phyloP scores from a whole-genome alignment of 345 rosid genomes.

The Populus tremula region DNA sequence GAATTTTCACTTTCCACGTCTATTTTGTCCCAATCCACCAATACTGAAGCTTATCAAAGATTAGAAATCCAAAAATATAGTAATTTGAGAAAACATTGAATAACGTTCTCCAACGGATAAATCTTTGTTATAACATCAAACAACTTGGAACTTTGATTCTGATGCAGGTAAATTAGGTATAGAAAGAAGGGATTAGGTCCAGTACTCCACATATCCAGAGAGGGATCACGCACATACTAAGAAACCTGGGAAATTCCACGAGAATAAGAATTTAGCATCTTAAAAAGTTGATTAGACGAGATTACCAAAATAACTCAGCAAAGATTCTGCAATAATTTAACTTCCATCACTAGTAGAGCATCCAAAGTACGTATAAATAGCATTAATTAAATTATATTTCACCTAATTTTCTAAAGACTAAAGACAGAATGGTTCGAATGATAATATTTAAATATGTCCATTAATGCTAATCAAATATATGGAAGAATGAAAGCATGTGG shows the following conservation, averaged over 20 bases:
- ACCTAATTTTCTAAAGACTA: no score
- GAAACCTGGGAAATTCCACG: conserved; percentile 22
- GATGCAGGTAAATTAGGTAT: neutral
- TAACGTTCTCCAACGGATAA: neutral
- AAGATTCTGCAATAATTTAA: conserved; percentile 6
- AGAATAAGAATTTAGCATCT: conserved; percentile 40
- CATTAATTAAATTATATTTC: no score
- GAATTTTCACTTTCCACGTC: conserved; percentile 33
- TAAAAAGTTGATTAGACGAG: neutral
- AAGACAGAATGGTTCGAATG: no score
- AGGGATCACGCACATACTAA: conserved; percentile 30
- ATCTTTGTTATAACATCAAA: neutral
- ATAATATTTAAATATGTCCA: no score
- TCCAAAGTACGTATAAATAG: neutral
- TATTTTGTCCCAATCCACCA: conserved; percentile 13
- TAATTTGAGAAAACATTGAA: neutral
- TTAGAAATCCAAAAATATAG: neutral
- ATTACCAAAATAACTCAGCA: conserved; percentile 4
- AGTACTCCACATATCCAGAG: conserved; percentile 5
- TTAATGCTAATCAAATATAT: no score
- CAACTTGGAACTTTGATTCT: neutral
- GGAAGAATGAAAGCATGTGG: no score
- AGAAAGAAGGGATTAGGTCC: neutral
- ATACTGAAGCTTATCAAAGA: neutral
- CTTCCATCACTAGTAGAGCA: conserved; percentile 16